A percentile compares a stretch with the other conserved stretches of the same genome.
Conservation (phyloP, 2,329 filamentous ascomycete genomes). For the Cladophialophora bantiana region DNA sequence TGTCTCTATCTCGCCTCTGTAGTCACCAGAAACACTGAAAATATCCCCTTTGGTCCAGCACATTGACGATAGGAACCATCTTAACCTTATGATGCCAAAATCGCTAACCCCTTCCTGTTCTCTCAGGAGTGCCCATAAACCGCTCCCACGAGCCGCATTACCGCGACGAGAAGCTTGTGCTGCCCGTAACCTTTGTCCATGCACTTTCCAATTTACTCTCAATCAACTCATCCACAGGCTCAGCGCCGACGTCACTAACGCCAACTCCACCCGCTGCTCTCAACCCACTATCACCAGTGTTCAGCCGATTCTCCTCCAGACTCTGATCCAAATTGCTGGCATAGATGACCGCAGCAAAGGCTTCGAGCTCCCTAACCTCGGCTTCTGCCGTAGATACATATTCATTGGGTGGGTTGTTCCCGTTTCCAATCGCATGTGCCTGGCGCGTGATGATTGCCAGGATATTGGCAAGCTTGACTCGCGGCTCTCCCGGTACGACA, state of each 20-base stretch:
- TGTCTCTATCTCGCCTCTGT: not conserved
- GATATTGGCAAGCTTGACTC: slow-evolving; percentile 83
- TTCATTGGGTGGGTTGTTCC: slow-evolving; percentile 56
- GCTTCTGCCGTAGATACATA: slow-evolving; percentile 55
- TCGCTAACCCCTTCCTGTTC: not conserved
- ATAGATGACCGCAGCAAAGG: slow-evolving; percentile 58
- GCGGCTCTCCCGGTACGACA: slow-evolving; percentile 53
- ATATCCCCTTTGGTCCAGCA: not conserved
- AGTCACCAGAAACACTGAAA: not conserved
- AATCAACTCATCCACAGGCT: slow-evolving; percentile 37
- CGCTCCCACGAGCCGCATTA: slow-evolving; percentile 7
- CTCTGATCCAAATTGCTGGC: slow-evolving; percentile 54
- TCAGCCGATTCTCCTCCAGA: slow-evolving; percentile 31
- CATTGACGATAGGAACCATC: not conserved
- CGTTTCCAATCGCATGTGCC: slow-evolving; percentile 85
- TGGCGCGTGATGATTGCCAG: slow-evolving; percentile 89
- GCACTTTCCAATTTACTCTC: slow-evolving; percentile 40
- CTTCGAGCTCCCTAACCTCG: slow-evolving; percentile 56
- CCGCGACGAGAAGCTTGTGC: slow-evolving; percentile 29
- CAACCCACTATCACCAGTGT: slow-evolving; percentile 26
- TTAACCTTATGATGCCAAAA: not conserved
- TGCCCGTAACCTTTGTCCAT: slow-evolving; percentile 38
- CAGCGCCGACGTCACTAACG: slow-evolving; percentile 33
- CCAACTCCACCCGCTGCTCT: slow-evolving; percentile 32
- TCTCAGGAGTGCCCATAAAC: not conserved